Conservation (phyloP, 2,329 filamentous ascomycete species). For the Epichloe typhina region DNA sequence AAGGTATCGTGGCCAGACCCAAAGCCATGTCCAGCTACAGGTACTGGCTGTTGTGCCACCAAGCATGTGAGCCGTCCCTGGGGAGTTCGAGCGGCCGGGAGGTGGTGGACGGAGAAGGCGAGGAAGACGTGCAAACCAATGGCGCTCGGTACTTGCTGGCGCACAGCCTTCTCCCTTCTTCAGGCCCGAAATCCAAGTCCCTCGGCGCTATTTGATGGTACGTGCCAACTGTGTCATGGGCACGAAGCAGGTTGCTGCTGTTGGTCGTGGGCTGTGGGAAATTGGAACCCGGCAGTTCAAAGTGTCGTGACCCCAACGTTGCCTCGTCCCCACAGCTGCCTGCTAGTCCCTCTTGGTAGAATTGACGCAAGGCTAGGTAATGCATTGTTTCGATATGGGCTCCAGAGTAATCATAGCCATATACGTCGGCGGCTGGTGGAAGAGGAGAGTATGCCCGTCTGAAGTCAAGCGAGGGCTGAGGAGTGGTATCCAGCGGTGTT, state of each 20-base stretch:
- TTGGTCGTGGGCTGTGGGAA: background rate
- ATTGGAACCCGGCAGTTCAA: background rate
- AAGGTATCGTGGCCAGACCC: background rate
- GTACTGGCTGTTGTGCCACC: slow-evolving; percentile 1
- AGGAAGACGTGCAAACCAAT: background rate
- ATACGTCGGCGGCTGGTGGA: background rate
- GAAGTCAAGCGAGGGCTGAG: background rate
- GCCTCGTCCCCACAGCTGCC: background rate
- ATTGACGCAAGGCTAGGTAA: background rate
- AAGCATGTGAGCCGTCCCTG: background rate
- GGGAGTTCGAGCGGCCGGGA: background rate
- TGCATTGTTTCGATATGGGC: background rate
- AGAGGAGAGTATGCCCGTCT: background rate
- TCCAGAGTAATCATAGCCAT: background rate
- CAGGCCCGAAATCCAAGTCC: background rate
- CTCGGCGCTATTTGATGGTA: background rate
- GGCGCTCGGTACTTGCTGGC: slow-evolving; percentile 1
- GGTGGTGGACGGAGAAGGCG: background rate
- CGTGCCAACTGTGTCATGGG: background rate
- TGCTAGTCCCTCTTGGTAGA: background rate
- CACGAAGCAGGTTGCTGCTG: background rate
- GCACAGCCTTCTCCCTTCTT: background rate
- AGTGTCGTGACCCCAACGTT: background rate
- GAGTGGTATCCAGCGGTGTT: background rate
- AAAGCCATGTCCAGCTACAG: slow-evolving; percentile 1